Conservation (phyloP, 1,139 yeast genomes). For the Geotrichum klebahnii region DNA sequence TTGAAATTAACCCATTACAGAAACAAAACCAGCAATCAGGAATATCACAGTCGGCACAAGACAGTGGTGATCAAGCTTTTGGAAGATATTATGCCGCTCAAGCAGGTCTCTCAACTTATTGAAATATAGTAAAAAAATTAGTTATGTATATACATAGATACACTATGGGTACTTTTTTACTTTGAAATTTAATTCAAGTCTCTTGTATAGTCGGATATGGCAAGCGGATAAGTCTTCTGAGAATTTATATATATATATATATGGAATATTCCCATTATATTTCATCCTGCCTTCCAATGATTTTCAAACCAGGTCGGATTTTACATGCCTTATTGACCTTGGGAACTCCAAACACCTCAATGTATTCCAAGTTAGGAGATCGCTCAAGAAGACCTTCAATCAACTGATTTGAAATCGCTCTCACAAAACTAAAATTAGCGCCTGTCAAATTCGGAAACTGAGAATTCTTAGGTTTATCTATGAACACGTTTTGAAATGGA, state of each 20-base stretch:
- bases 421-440: constrained; percentile 71
- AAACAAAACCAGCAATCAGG: constrained; percentile 19
- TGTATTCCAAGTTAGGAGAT: constrained; percentile 56
- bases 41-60: constrained; percentile 7
- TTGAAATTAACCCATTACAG: constrained; percentile 29
- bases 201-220: neutral
- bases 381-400: constrained; percentile 51
- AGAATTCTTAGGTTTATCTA: constrained; percentile 38
- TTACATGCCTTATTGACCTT: constrained; percentile 50
- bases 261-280: constrained; percentile 8
- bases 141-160: neutral
- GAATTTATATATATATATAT: no score
- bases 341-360: constrained; percentile 79
- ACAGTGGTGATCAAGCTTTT: constrained; percentile 3
- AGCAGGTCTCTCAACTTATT: constrained; percentile 8
- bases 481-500: constrained; percentile 46
- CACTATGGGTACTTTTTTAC: neutral
- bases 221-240: neutral
- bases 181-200: neutral
- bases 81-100: constrained; percentile 5
- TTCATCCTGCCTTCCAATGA: constrained; percentile 77
- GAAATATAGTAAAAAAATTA: neutral
- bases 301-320: constrained; percentile 48
- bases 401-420: constrained; percentile 64
- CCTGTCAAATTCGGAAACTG: constrained; percentile 53